These are phyloP conservation scores for Clonostachys solani DNA, from an alignment of 2,329 filamentous ascomycete genomes.

Conservation along the genomic window DNA sequence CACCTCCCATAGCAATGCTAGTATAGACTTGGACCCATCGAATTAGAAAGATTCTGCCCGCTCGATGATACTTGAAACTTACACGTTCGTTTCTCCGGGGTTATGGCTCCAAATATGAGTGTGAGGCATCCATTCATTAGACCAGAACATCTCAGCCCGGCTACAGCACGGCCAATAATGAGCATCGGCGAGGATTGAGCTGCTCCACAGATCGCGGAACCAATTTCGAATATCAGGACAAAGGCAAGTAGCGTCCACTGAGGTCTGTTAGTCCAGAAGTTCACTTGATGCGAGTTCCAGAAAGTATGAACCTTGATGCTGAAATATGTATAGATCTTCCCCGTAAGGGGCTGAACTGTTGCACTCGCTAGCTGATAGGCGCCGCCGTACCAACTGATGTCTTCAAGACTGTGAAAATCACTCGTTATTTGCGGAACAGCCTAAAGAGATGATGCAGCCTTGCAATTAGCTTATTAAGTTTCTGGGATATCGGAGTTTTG, in stretches of 20 bases:
- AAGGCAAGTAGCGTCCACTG: slow-evolving; percentile 9
- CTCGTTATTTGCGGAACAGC: slow-evolving; percentile 42
- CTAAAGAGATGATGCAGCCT: slow-evolving; percentile 8
- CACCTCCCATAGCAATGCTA: slow-evolving; percentile 13
- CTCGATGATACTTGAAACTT: neutral
- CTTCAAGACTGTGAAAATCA: slow-evolving; percentile 38
- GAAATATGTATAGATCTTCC: slow-evolving; percentile 43
- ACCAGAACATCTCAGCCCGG: slow-evolving; percentile 10
- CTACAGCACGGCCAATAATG: slow-evolving; percentile 12
- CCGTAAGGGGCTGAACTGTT: slow-evolving; percentile 42
- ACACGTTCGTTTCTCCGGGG: slow-evolving; percentile 8
- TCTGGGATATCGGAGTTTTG: neutral
- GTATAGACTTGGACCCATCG: neutral
- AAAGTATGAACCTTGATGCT: slow-evolving; percentile 24
- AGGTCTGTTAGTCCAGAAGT: neutral
- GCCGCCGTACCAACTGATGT: slow-evolving; percentile 50
- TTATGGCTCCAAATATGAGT: slow-evolving; percentile 8
- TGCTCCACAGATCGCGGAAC: slow-evolving; percentile 12
- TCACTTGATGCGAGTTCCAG: neutral
- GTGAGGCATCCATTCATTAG: slow-evolving; percentile 10
- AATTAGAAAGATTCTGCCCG: too few relatives aligned
- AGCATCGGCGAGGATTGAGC: slow-evolving; percentile 10
- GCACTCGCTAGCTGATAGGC: slow-evolving; percentile 41
- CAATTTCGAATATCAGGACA: slow-evolving; percentile 10
- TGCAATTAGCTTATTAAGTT: neutral